Conservation (phyloP, 805 yeast species). For the Myxozyma sirexii region DNA sequence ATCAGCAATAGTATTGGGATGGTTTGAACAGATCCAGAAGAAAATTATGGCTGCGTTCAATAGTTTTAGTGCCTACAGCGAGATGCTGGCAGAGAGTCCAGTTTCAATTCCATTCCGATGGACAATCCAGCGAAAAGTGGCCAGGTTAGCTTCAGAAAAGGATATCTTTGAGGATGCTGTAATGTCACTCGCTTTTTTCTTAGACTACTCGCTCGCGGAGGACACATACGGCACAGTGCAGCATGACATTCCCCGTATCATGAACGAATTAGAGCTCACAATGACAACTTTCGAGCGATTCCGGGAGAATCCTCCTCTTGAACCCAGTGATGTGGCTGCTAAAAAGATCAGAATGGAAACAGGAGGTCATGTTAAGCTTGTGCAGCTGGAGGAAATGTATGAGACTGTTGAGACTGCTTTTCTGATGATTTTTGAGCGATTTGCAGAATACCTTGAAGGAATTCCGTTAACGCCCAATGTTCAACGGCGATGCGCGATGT, state of each 20-base stretch:
- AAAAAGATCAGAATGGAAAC: constrained; percentile 1
- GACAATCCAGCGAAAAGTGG: constrained; percentile 40
- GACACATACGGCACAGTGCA: constrained; percentile 49
- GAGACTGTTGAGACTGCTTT: constrained; percentile 37
- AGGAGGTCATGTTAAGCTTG: constrained; percentile 26
- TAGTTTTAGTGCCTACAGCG: neutral
- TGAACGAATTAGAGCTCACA: constrained; percentile 38
- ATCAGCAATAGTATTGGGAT: constrained; percentile 33
- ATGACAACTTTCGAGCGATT: constrained; percentile 36
- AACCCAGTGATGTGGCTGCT: constrained; percentile 41
- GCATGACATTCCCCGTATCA: constrained; percentile 43
- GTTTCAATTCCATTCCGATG: constrained; percentile 43
- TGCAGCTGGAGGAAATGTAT: constrained; percentile 25
- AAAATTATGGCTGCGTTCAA: neutral
- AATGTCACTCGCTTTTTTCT: constrained; percentile 40
- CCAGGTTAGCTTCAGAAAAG: constrained; percentile 37
- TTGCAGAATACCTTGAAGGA: constrained; percentile 39
- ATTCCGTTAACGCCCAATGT: constrained; percentile 36
- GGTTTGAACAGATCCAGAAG: constrained; percentile 15
- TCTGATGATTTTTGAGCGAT: constrained; percentile 36
- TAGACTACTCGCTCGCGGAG: constrained; percentile 43
- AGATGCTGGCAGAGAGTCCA: constrained; percentile 33
- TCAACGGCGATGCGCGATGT: constrained; percentile 16
- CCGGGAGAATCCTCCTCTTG: constrained; percentile 39
- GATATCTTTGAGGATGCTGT: constrained; percentile 39